Evolutionary conservation across 1,139 yeast genomes (phyloP), one percentile per base, ranked within the genome.

Genomic region (Yamadazyma atmosphaerica): DNA sequence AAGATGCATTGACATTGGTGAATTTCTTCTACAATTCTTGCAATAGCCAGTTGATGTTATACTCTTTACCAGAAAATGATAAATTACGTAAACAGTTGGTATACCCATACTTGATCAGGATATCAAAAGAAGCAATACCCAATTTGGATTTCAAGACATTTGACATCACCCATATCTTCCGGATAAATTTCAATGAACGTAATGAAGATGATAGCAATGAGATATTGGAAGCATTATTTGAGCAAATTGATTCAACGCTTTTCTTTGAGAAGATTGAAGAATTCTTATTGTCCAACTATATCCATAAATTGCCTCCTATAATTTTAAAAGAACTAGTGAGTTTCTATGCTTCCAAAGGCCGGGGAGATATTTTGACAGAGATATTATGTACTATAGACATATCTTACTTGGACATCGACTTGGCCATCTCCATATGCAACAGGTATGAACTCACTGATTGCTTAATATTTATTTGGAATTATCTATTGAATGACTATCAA

Each of bases 361-460:
- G 68, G 32, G 77, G 82, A 1, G 72, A 70, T 3, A 55, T 65
- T 1, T 64, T 88, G 15, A 87, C 87, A 32, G 81, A 81, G 41
- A 56, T 88, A 17, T 63, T 88, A 12, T 83, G 94, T 49, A 61
- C 78, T 9, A 58, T 88, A 17, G 88, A 87, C 51, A 70, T 84
- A 10, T 49, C 63, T 3, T 69, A 79, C n/a, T 68, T 89, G 41
- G 96, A 89, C 54, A 72, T 88, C 32, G 95, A 89, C 58, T 58
- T 83, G 22, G 79, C 92, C 0, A 67, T 86, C 19, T 66, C 68
- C 5, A 61, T 86, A 23, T 85, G 95, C 55, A 63, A 65, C 21
- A 54, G 72, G 41, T 64, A 81, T 48, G 63, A 72, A 10, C 63
- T 87, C 7, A 63, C 69, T 25, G 92, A 85, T 38, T 76, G 86